Conservation (phyloP, 139 green algal genomes). For the Chlamydomonas asymmetrica region DNA sequence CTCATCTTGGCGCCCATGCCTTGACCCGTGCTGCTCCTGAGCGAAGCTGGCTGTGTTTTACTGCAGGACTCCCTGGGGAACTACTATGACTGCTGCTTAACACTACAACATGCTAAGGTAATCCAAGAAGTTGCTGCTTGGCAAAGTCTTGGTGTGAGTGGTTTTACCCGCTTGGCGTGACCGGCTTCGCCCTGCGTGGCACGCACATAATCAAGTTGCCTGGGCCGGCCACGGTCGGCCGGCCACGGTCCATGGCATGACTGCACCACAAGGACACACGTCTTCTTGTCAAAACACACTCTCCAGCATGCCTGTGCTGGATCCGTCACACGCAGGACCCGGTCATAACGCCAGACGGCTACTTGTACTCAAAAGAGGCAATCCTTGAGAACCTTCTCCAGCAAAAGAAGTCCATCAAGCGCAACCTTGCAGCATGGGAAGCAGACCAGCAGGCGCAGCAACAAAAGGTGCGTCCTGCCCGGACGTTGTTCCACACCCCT, state of each 20-base stretch:
- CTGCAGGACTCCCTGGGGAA: constrained; percentile 84
- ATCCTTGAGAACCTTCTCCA: constrained; percentile 85
- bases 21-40: background rate
- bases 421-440: constrained; percentile 77
- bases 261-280: background rate
- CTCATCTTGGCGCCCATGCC: too few species aligned
- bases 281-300: background rate
- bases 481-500: too few species aligned
- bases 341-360: constrained; percentile 77
- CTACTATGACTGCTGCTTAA: constrained; percentile 88
- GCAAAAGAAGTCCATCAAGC: constrained; percentile 89
- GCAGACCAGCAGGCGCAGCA: constrained; percentile 60
- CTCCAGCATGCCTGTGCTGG: too few species aligned
- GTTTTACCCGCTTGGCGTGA: too few species aligned
- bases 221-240: too few species aligned
- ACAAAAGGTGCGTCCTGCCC: constrained; percentile 61
- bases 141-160: background rate
- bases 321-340: too few species aligned
- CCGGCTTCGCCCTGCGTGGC: too few species aligned
- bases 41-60: background rate
- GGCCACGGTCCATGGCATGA: background rate
- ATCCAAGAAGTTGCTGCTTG: background rate
- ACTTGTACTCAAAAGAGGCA: constrained; percentile 82
- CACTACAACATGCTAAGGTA: constrained; percentile 76
- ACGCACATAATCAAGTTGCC: too few species aligned